These are phyloP conservation scores for Dianthus caryophyllus DNA, from an alignment of 148 eudicot species.

Conservation along the genomic window DNA sequence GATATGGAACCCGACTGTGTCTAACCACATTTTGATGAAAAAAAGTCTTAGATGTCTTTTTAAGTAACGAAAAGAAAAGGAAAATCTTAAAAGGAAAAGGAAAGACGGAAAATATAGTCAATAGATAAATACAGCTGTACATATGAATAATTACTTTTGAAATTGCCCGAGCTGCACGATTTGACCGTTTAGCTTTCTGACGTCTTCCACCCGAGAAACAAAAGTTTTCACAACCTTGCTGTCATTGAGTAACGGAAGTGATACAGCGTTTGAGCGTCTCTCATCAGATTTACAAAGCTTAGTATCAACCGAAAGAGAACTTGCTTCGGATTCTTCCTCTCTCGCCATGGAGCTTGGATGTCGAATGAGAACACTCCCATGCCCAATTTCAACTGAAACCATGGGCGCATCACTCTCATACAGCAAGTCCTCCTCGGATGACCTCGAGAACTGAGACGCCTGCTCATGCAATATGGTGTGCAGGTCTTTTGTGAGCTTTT, in stretches of 20 bases:
- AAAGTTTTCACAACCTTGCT: constrained; percentile 32
- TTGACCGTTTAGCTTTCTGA: constrained; percentile 38
- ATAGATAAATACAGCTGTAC: no score
- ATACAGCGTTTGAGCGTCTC: constrained; percentile 43
- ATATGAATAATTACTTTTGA: constrained; percentile 46
- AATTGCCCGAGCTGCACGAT: constrained; percentile 39
- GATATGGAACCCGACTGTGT: background rate
- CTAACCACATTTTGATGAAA: background rate
- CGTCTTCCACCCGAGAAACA: constrained; percentile 29
- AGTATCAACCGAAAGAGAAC: constrained; percentile 87
- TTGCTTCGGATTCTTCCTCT: constrained; percentile 99
- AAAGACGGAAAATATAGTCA: no score
- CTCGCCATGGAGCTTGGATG: constrained; percentile 70
- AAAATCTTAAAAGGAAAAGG: background rate
- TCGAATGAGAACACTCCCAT: constrained; percentile 92
- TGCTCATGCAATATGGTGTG: constrained; percentile 76
- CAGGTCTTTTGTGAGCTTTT: constrained; percentile 91
- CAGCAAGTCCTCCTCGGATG: constrained; percentile 90
- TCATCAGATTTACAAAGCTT: constrained; percentile 39
- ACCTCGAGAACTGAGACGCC: constrained; percentile 63
- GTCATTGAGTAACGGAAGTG: constrained; percentile 28
- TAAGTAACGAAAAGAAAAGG: background rate
- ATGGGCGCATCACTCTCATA: constrained; percentile 77
- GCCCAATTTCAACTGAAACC: constrained; percentile 99
- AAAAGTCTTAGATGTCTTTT: background rate